These are phyloP conservation scores for Talaromyces piceae DNA, from an alignment of 2,329 filamentous ascomycete genomes.

Conservation along the genomic window DNA sequence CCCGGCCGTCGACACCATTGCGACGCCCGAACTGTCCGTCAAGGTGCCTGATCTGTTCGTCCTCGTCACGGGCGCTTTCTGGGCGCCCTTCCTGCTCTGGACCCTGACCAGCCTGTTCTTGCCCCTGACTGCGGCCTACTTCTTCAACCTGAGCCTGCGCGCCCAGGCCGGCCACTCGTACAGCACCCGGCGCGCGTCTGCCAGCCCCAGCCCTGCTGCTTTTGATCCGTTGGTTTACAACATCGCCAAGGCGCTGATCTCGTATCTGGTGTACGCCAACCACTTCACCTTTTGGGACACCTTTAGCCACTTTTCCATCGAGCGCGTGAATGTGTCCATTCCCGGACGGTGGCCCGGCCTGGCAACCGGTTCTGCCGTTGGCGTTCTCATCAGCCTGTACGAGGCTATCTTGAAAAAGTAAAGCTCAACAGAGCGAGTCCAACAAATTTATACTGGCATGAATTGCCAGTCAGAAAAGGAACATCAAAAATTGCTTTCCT, in stretches of 20 bases:
- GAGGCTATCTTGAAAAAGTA: slow-evolving; percentile 40
- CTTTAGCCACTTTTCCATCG: slow-evolving; percentile 29
- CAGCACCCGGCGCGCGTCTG: slow-evolving; percentile 18
- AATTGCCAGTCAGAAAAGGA: not conserved
- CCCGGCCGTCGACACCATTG: slow-evolving; percentile 52
- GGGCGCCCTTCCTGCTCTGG: slow-evolving; percentile 76
- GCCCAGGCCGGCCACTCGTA: slow-evolving; percentile 23
- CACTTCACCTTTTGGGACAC: slow-evolving; percentile 32
- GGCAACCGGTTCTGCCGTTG: slow-evolving; percentile 35
- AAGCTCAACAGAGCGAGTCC: not conserved
- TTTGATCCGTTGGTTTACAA: slow-evolving; percentile 88
- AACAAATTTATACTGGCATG: not conserved
- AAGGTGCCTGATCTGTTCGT: slow-evolving; percentile 74
- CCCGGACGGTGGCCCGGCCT: slow-evolving; percentile 34
- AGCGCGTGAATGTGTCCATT: slow-evolving; percentile 30
- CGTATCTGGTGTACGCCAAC: slow-evolving; percentile 69
- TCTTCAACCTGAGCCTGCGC: slow-evolving; percentile 73
- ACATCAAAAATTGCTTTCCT: not conserved
- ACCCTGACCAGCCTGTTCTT: slow-evolving; percentile 61
- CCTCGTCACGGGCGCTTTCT: slow-evolving; percentile 70
- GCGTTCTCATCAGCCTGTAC: slow-evolving; percentile 36
- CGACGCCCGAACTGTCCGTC: slow-evolving; percentile 53
- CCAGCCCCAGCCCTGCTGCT: slow-evolving; percentile 18
- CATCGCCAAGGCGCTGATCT: slow-evolving; percentile 73
- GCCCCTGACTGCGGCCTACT: slow-evolving; percentile 70